Percentiles rank a stretch among this genome's conserved stretches.
Evolutionary conservation across 306 rosid genomes (phyloP).

Genomic region (Cercis canadensis): DNA sequence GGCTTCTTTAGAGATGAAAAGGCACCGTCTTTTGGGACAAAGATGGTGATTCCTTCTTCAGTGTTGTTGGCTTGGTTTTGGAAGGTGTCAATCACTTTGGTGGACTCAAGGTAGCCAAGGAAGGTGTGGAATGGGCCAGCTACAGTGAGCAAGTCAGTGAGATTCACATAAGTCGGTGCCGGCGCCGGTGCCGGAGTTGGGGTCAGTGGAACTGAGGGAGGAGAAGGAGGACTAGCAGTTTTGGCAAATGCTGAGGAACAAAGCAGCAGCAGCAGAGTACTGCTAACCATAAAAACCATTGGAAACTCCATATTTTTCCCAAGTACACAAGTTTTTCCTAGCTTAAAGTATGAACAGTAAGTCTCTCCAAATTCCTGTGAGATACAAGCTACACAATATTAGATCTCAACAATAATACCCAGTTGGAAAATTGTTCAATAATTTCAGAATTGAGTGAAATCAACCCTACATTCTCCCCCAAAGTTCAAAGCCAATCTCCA

Average conservation of each 20-base stretch:
- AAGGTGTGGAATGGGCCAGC: slow-evolving; percentile 94
- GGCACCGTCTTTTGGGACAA: slow-evolving; percentile 78
- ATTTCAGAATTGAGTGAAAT: slow-evolving; percentile 27
- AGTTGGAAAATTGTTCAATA: background rate
- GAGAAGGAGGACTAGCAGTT: slow-evolving; percentile 58
- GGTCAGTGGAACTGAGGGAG: slow-evolving; percentile 53
- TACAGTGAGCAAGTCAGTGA: slow-evolving; percentile 70
- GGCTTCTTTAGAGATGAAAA: slow-evolving; percentile 67
- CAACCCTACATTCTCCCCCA: background rate
- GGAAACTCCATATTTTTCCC: slow-evolving; percentile 57
- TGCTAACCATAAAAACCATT: slow-evolving; percentile 51
- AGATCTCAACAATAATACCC: slow-evolving; percentile 41
- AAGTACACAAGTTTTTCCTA: background rate
- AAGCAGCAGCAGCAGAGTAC: slow-evolving; percentile 55
- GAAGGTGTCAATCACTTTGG: slow-evolving; percentile 82
- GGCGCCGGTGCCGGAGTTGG: slow-evolving; percentile 86
- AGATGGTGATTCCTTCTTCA: slow-evolving; percentile 86
- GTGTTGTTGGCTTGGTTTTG: slow-evolving; percentile 97
- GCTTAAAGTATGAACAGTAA: slow-evolving; percentile 23
- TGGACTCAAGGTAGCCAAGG: slow-evolving; percentile 73
- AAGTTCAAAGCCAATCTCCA: slow-evolving; percentile 24
- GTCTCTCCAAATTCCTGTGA: slow-evolving; percentile 77
- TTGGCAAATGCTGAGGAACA: slow-evolving; percentile 66
- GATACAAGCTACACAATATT: slow-evolving; percentile 16
- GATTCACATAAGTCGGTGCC: slow-evolving; percentile 69